Conservation (phyloP, 768 basidiomycete species). For the Mycena galericulata region DNA sequence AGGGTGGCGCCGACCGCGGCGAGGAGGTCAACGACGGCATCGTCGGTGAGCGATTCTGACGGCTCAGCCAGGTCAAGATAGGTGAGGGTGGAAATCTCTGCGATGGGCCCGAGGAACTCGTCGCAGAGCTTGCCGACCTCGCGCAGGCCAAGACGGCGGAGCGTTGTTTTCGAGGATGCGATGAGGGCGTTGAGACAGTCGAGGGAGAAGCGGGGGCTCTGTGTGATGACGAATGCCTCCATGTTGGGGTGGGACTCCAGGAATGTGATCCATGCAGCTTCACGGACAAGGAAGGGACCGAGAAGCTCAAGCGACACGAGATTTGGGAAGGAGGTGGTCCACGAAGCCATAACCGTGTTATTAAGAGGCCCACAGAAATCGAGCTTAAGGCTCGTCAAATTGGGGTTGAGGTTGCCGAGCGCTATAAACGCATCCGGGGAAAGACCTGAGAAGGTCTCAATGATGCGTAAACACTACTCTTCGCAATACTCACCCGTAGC, state of each 20-base stretch:
- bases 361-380: slow-evolving; percentile 90
- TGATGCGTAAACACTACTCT: not conserved
- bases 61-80: slow-evolving; percentile 80
- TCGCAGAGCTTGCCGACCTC: slow-evolving; percentile 82
- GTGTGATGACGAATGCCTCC: slow-evolving; percentile 81
- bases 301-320: slow-evolving; percentile 83
- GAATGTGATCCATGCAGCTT: slow-evolving; percentile 80
- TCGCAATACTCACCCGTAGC: slow-evolving; percentile 78
- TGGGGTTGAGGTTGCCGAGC: slow-evolving; percentile 86
- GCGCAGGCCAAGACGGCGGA: slow-evolving; percentile 81
- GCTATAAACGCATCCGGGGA: slow-evolving; percentile 73
- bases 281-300: slow-evolving; percentile 88
- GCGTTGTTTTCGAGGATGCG: slow-evolving; percentile 55
- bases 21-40: slow-evolving; percentile 68
- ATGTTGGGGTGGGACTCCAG: slow-evolving; percentile 74
- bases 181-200: slow-evolving; percentile 73
- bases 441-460: slow-evolving; percentile 62
- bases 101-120: slow-evolving; percentile 68
- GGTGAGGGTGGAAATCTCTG: slow-evolving; percentile 61
- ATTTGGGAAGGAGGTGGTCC: slow-evolving; percentile 71
- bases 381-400: slow-evolving; percentile 81
- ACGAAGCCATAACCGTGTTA: slow-evolving; percentile 66
- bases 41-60: slow-evolving; percentile 63
- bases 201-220: slow-evolving; percentile 88
- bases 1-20: slow-evolving; percentile 65